Conservation (phyloP, 768 basidiomycete species). For the Hortiboletus campestris region DNA sequence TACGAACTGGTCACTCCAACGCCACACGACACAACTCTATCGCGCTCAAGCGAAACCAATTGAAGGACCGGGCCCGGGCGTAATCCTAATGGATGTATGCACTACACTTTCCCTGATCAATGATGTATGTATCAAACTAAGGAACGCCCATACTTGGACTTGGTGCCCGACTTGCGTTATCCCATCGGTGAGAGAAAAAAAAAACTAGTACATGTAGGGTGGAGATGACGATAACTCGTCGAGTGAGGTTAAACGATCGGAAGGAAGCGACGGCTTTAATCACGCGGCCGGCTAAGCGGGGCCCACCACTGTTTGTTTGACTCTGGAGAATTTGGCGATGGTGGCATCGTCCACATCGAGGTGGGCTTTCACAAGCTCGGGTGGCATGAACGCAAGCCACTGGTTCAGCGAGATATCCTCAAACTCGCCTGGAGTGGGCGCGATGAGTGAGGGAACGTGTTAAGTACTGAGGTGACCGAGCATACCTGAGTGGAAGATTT, state of each 20-base stretch:
- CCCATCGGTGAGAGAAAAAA: not conserved
- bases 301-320: slow-evolving; percentile 50
- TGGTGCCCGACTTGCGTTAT: not conserved
- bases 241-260: not conserved
- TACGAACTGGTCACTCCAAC: not conserved
- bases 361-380: slow-evolving; percentile 58
- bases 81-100: not conserved
- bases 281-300: slow-evolving; percentile 4
- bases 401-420: slow-evolving; percentile 58
- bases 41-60: not conserved
- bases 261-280: not conserved
- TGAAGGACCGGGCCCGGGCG: not conserved
- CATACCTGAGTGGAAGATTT: slow-evolving; percentile 58
- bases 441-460: not conserved
- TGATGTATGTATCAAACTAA: too few relatives aligned
- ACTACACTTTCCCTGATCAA: too few relatives aligned
- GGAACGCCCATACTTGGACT: not conserved
- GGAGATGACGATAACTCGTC: not conserved
- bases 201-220: slow-evolving; percentile 17
- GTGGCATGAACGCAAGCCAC: slow-evolving; percentile 63
- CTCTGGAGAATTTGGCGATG: slow-evolving; percentile 47
- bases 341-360: slow-evolving; percentile 52
- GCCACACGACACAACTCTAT: not conserved
- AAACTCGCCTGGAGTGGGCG: slow-evolving; percentile 36
- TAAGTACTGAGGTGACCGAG: not conserved